Conservation (phyloP, 805 yeast genomes). For the Nakazawaea sp. region DNA sequence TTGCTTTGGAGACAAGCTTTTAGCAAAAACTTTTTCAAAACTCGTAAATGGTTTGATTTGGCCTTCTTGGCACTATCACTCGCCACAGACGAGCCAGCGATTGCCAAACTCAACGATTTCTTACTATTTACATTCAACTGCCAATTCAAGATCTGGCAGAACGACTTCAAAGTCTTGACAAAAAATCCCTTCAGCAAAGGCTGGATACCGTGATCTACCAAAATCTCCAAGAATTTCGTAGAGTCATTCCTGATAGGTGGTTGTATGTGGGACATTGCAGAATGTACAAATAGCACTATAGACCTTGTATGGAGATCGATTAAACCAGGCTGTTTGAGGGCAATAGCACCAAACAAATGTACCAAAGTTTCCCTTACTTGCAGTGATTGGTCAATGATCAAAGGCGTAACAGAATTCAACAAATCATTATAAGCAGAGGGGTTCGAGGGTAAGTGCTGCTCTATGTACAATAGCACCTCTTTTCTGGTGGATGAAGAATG, state of each 20-base stretch:
- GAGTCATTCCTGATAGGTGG: slow-evolving; percentile 73
- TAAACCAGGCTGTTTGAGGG: slow-evolving; percentile 43
- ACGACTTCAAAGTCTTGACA: slow-evolving; percentile 60
- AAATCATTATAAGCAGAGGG: slow-evolving; percentile 51
- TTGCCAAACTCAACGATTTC: slow-evolving; percentile 19
- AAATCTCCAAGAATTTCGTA: slow-evolving; percentile 53
- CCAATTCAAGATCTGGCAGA: slow-evolving; percentile 74
- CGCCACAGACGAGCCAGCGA: slow-evolving; percentile 18
- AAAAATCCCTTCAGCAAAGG: slow-evolving; percentile 58
- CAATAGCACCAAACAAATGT: slow-evolving; percentile 39
- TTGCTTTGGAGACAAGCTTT: slow-evolving; percentile 17
- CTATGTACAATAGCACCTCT: slow-evolving; percentile 55
- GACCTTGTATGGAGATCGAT: slow-evolving; percentile 54
- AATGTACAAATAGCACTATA: slow-evolving; percentile 67
- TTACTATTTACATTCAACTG: slow-evolving; percentile 28
- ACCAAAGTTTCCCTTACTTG: slow-evolving; percentile 56
- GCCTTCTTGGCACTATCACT: slow-evolving; percentile 24
- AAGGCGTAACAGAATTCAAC: slow-evolving; percentile 49
- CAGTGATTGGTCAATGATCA: slow-evolving; percentile 59
- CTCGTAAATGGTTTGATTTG: slow-evolving; percentile 32
- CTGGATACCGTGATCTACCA: slow-evolving; percentile 48
- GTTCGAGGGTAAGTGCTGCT: slow-evolving; percentile 43
- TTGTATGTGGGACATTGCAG: slow-evolving; percentile 90
- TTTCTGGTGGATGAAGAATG: slow-evolving; percentile 65
- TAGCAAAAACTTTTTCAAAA: slow-evolving; percentile 23